Percentiles rank a stretch among this genome's conserved stretches.
Conservation (phyloP, 2,329 filamentous ascomycete genomes). For the Pseudogymnoascus sp. region DNA sequence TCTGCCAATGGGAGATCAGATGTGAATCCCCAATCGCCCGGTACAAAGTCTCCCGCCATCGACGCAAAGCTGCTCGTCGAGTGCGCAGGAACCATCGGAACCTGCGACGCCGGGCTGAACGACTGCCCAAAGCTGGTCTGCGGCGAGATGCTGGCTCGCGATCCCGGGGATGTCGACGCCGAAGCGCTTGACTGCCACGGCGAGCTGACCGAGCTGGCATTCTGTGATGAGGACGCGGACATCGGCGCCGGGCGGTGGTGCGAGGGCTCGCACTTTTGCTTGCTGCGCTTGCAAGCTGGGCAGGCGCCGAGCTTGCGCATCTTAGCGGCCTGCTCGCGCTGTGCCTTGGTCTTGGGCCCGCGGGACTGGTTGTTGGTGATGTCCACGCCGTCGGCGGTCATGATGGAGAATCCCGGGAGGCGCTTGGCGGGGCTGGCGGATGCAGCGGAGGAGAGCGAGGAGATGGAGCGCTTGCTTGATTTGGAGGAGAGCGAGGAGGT, state of each 20-base stretch:
- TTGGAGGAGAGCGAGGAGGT: background rate
- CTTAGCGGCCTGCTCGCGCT: slow-evolving; percentile 58
- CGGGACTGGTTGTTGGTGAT: slow-evolving; percentile 56
- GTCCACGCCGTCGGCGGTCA: slow-evolving; percentile 56
- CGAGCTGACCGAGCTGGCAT: background rate
- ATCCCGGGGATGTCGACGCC: background rate
- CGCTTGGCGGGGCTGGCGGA: slow-evolving; percentile 18
- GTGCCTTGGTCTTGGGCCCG: slow-evolving; percentile 60
- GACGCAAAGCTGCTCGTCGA: background rate
- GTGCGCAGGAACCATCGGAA: background rate
- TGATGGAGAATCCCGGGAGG: slow-evolving; percentile 58
- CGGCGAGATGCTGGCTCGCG: background rate
- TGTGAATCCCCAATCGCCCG: background rate
- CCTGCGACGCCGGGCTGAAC: background rate
- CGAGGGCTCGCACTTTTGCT: slow-evolving; percentile 34
- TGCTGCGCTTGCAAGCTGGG: slow-evolving; percentile 54
- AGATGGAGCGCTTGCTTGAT: background rate
- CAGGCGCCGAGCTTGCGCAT: slow-evolving; percentile 65
- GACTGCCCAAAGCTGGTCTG: slow-evolving; percentile 2
- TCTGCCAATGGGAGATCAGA: background rate
- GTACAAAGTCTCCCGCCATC: background rate
- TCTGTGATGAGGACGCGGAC: background rate
- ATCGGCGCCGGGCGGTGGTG: slow-evolving; percentile 19
- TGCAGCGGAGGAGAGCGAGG: background rate
- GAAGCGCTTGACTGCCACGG: background rate